Percentiles rank a stretch among this genome's conserved stretches.
phyloP scores from a whole-genome alignment of 2,329 filamentous ascomycete species.

The Arthrobotrys megalospora region DNA sequence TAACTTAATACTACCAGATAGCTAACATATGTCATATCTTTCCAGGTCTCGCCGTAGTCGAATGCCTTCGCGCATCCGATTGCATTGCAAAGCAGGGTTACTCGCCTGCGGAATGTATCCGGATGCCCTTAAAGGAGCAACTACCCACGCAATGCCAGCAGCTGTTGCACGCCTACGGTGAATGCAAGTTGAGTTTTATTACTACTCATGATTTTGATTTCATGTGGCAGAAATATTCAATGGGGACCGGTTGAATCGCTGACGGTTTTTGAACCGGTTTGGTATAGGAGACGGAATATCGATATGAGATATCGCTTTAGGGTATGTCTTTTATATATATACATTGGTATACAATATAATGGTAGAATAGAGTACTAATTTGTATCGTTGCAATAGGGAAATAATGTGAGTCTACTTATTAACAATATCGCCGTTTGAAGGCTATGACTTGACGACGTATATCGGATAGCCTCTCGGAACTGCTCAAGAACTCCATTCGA shows the following conservation, averaged over 20 bases:
- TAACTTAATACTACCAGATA: constrained; percentile 25
- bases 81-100: constrained; percentile 95
- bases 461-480: constrained; percentile 48
- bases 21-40: constrained; percentile 18
- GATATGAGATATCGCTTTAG: constrained; percentile 60
- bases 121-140: constrained; percentile 82
- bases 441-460: background rate
- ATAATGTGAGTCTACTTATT: constrained; percentile 28
- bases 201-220: background rate
- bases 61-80: constrained; percentile 96
- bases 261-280: background rate
- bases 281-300: constrained; percentile 55
- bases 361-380: background rate
- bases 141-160: constrained; percentile 92
- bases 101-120: constrained; percentile 87
- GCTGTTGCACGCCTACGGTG: constrained; percentile 90
- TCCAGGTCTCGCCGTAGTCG: constrained; percentile 87
- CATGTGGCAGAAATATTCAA: background rate
- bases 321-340: constrained; percentile 27
- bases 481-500: constrained; percentile 38
- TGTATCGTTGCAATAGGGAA: constrained; percentile 38
- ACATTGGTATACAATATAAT: background rate
- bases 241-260: constrained; percentile 6
- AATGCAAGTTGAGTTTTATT: constrained; percentile 78
- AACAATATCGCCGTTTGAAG: background rate